Evolutionary conservation across 345 rosid genomes (phyloP).

Genomic region (Bruguiera gymnorhiza): DNA sequence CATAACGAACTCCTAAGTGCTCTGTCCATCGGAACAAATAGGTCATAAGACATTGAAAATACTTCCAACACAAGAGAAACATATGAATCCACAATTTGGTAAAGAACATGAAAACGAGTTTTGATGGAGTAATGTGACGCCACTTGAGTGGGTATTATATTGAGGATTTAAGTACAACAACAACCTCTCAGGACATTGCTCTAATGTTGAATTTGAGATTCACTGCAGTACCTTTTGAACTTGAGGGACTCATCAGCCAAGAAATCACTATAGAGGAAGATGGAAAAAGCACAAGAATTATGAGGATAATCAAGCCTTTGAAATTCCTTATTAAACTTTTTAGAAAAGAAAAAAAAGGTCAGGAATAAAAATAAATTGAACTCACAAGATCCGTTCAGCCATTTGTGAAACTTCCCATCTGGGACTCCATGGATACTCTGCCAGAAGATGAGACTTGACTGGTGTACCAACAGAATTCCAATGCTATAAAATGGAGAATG

Average conservation of each 20-base stretch:
- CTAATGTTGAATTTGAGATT: conserved; percentile 58
- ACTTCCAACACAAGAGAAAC: neutral
- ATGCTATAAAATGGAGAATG: conserved; percentile 43
- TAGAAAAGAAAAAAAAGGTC: neutral
- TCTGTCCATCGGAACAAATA: neutral
- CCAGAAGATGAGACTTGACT: conserved; percentile 51
- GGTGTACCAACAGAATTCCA: conserved; percentile 54
- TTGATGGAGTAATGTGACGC: neutral
- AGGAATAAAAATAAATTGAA: conserved; percentile 1
- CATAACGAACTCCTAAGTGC: no score
- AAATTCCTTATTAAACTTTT: neutral
- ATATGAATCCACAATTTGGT: neutral
- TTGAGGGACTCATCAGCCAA: conserved; percentile 62
- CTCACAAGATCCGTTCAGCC: conserved; percentile 86
- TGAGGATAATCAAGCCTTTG: no score
- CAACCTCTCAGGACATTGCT: neutral
- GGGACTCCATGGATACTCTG: conserved; percentile 95
- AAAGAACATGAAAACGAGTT: neutral
- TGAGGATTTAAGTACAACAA: neutral
- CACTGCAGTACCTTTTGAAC: conserved; percentile 79
- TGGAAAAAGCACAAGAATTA: neutral
- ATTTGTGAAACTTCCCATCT: conserved; percentile 79
- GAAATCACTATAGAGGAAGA: conserved; percentile 53
- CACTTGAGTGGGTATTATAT: neutral
- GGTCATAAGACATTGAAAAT: neutral